Base-by-base conservation (phyloP, 257 asterid genomes). In the Knoxia roxburghii region DNA sequence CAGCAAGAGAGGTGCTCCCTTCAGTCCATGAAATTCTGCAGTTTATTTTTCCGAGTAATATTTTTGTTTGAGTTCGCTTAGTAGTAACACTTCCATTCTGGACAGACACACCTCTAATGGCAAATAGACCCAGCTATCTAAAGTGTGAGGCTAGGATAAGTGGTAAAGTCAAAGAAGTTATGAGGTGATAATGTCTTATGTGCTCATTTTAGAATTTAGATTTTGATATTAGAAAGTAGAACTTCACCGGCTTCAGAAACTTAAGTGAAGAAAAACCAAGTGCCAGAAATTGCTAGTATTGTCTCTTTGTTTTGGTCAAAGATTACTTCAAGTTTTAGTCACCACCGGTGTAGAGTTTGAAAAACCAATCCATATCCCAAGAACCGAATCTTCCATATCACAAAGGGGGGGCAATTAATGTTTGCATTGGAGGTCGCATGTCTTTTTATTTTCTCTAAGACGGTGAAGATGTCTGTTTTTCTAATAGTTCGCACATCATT, bases 401-500 rank as follows among this genome's bases (percentile, higher is more conserved):
- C 89, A 74, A 89, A 89, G 87, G 9, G 61, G 80, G 79, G 80
- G 79, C 96, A 91, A 84, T 89, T 60, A 91, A 87, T 85, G 95
- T 71, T 18, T 72, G 88, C 96, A 81, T 91, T 70, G 96, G 84
- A 80, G 90, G 52, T 74, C 76, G 87, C 85, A 78, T 85, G 87
- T 85, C n/a, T 85, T 80, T 77, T 84, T 80, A 80, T 82, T 87
- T 78, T 77, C 82, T 89, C 86, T 69, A 87, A 89, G 95, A 84
- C 85, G 92, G 96, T 89, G 96, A 91, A 91, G 96, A 91, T 91
- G 98, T 91, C 98, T 91, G 96, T 91, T 87, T 87, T 85, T 67
- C 65, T 37, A 80, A 64, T 87, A 68, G 61, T 82, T 78, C 73
- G 85, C 76, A 82, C 83, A 79, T 75, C 71, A 70, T 78, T 71